Evolutionary conservation across 345 rosid genomes (phyloP).

Genomic region (Hibiscus mutabilis): DNA sequence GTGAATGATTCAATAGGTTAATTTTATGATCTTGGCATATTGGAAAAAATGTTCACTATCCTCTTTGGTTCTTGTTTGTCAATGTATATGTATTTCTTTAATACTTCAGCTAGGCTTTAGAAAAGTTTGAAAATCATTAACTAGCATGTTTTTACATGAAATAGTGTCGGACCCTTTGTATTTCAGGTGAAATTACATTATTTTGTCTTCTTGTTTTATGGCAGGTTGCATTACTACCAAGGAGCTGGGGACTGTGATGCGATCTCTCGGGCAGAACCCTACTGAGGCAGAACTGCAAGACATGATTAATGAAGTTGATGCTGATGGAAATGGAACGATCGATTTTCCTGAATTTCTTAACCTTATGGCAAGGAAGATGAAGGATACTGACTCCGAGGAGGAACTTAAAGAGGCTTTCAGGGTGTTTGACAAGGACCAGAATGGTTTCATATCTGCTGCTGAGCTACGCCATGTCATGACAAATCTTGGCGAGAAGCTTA

Average conservation of each 20-base stretch:
- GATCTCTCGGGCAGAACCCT: slow-evolving; percentile 20
- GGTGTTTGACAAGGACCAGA: slow-evolving; percentile 21
- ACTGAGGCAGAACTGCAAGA: slow-evolving; percentile 21
- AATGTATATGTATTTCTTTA: no score
- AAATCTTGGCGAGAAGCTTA: slow-evolving; percentile 20
- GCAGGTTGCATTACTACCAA: slow-evolving; percentile 21
- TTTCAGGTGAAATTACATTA: no score
- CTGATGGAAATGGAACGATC: slow-evolving; percentile 18
- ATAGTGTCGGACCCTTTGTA: no score
- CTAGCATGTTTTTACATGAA: no score
- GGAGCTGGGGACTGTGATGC: slow-evolving; percentile 22
- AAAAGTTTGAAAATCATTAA: no score
- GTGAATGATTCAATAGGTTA: no score
- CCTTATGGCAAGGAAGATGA: slow-evolving; percentile 20
- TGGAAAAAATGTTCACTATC: no score
- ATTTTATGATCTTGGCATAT: no score
- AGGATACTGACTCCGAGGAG: slow-evolving; percentile 19
- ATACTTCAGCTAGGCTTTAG: no score
- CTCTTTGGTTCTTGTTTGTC: no score
- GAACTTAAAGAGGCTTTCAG: slow-evolving; percentile 20
- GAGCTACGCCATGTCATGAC: slow-evolving; percentile 24
- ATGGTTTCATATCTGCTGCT: slow-evolving; percentile 19
- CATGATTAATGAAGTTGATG: slow-evolving; percentile 21
- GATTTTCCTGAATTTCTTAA: slow-evolving; percentile 20
- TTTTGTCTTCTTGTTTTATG: not conserved